phyloP scores from a whole-genome alignment of 768 basidiomycete genomes.

The Tulasnella sp. region DNA sequence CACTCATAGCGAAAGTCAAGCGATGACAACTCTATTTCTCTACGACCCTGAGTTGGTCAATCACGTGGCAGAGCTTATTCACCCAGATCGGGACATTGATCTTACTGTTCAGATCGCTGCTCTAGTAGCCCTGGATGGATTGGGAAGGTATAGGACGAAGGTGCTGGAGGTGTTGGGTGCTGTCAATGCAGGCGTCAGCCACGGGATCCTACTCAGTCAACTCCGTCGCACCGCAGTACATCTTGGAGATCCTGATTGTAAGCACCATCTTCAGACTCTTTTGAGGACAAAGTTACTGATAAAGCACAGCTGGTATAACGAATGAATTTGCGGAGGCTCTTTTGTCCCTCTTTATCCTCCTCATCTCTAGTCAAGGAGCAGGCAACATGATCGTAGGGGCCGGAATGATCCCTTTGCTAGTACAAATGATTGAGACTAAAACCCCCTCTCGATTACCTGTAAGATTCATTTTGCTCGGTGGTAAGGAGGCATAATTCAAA shows the following conservation, averaged over 20 bases:
- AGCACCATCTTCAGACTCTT: conserved; percentile 56
- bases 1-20: conserved; percentile 66
- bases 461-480: no score
- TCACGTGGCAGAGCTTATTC: conserved; percentile 80
- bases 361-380: conserved; percentile 72
- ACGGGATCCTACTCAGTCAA: conserved; percentile 84
- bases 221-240: conserved; percentile 70
- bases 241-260: conserved; percentile 51
- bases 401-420: conserved; percentile 75
- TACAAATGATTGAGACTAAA: conserved; percentile 77
- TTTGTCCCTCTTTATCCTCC: conserved; percentile 72
- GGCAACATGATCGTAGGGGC: conserved; percentile 93
- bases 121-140: conserved; percentile 78
- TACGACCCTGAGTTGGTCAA: conserved; percentile 88
- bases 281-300: background rate
- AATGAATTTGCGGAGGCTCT: conserved; percentile 50
- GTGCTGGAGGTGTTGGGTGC: conserved; percentile 79
- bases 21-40: conserved; percentile 71
- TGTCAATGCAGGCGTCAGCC: conserved; percentile 90
- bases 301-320: conserved; percentile 21
- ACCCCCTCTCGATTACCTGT: conserved; percentile 50
- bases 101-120: conserved; percentile 69
- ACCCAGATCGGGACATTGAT: conserved; percentile 60
- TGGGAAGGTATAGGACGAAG: conserved; percentile 71
- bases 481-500: no score